These are phyloP conservation scores for Cadophora sp. DNA, from an alignment of 2,329 filamentous ascomycete genomes.

Conservation along the genomic window DNA sequence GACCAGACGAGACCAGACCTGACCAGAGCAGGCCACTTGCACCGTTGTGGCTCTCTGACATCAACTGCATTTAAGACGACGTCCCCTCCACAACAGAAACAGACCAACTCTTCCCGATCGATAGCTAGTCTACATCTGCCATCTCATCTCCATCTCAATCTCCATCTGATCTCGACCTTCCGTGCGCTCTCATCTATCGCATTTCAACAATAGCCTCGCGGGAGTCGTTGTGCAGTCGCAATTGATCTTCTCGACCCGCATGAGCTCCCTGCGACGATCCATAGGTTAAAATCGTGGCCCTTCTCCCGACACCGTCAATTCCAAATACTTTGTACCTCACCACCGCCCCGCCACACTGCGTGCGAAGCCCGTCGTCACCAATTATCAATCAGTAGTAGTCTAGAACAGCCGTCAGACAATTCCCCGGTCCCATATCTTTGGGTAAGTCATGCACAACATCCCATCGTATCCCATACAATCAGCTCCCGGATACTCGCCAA, in stretches of 20 bases:
- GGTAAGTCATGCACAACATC: constrained; percentile 34
- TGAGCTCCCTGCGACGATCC: constrained; percentile 16
- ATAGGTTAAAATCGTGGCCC: constrained; percentile 10
- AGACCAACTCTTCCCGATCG: constrained; percentile 1
- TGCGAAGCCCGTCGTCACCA: constrained; percentile 18
- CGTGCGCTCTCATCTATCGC: background rate
- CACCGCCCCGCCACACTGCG: constrained; percentile 21
- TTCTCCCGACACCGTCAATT: constrained; percentile 22
- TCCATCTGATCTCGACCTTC: constrained; percentile 9
- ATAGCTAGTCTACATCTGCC: background rate
- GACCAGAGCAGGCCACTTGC: background rate
- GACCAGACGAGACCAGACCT: background rate
- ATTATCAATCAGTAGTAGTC: constrained; percentile 21
- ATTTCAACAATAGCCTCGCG: background rate
- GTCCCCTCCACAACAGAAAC: constrained; percentile 2
- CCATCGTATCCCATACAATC: background rate
- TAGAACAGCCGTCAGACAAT: constrained; percentile 20
- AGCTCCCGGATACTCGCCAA: constrained; percentile 12
- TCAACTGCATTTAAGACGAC: constrained; percentile 9
- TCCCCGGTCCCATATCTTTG: constrained; percentile 14
- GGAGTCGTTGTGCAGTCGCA: background rate
- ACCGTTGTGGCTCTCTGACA: constrained; percentile 15
- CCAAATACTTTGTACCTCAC: constrained; percentile 33
- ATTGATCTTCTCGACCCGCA: constrained; percentile 12
- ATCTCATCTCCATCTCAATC: background rate